These are phyloP conservation scores for Collybiopsis confluens DNA, from an alignment of 768 basidiomycete genomes.

Conservation along the genomic window DNA sequence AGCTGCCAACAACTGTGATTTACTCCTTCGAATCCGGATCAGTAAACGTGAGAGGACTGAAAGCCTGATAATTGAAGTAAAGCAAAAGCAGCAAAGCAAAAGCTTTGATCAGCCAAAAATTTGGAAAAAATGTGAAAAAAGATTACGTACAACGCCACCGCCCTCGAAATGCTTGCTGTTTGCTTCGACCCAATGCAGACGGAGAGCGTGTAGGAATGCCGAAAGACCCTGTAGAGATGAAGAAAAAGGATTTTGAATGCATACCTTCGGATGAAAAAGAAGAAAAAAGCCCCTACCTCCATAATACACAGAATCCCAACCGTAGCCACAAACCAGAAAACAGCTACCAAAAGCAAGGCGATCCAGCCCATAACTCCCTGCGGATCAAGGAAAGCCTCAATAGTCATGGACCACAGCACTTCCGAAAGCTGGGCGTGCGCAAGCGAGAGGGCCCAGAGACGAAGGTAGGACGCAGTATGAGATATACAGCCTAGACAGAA, in stretches of 20 bases:
- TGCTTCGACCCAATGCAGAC: slow-evolving; percentile 97
- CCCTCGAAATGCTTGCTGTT: slow-evolving; percentile 96
- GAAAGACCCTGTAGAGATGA: slow-evolving; percentile 66
- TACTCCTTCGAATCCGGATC: slow-evolving; percentile 32
- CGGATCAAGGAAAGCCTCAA: slow-evolving; percentile 59
- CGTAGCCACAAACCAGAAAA: slow-evolving; percentile 78
- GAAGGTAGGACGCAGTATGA: slow-evolving; percentile 90
- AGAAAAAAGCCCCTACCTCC: slow-evolving; percentile 57
- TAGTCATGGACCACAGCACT: slow-evolving; percentile 87
- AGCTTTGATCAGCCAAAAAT: no score
- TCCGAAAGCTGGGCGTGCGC: slow-evolving; percentile 97
- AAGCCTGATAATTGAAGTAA: slow-evolving; percentile 42
- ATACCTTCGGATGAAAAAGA: slow-evolving; percentile 13
- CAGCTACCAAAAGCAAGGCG: slow-evolving; percentile 42
- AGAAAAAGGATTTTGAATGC: slow-evolving; percentile 8
- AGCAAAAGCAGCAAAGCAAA: slow-evolving; percentile 11
- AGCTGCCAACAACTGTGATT: no score
- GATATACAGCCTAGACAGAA: slow-evolving; percentile 99
- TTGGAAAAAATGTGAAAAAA: slow-evolving; percentile 8
- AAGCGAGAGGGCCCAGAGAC: slow-evolving; percentile 96
- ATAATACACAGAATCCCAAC: slow-evolving; percentile 84
- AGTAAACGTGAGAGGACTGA: slow-evolving; percentile 45
- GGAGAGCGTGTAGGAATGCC: slow-evolving; percentile 93
- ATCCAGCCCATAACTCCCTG: slow-evolving; percentile 61
- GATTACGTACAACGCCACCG: slow-evolving; percentile 75